phyloP scores from a whole-genome alignment of 2,329 filamentous ascomycete species.

The Cercospora citrullina region DNA sequence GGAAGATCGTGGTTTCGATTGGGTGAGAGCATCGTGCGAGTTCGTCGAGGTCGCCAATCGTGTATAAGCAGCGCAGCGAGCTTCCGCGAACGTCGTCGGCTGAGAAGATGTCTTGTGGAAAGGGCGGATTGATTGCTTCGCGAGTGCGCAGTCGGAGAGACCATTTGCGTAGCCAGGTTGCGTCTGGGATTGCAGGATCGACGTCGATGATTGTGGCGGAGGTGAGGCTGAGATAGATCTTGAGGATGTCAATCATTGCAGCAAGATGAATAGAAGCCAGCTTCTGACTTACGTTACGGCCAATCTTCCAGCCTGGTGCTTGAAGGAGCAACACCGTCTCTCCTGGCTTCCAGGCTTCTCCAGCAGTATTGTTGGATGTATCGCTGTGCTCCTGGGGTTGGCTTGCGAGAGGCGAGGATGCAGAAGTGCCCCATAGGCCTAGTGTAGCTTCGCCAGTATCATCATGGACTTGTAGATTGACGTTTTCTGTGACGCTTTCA shows the following conservation, averaged over 20 bases:
- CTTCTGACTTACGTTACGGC: constrained; percentile 32
- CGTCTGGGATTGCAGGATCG: constrained; percentile 56
- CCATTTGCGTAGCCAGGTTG: constrained; percentile 55
- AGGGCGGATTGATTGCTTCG: constrained; percentile 53
- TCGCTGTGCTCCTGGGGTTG: background rate
- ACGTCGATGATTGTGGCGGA: constrained; percentile 55
- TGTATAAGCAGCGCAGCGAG: constrained; percentile 43
- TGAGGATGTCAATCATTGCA: constrained; percentile 6
- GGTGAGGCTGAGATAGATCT: constrained; percentile 40
- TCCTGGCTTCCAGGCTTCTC: constrained; percentile 33
- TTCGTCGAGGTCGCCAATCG: constrained; percentile 48
- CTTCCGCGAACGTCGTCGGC: constrained; percentile 26
- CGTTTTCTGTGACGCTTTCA: constrained; percentile 47
- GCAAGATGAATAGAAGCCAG: background rate
- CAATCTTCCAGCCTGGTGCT: constrained; percentile 35
- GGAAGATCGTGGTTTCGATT: constrained; percentile 37
- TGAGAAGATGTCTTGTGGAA: constrained; percentile 42
- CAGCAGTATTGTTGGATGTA: constrained; percentile 6
- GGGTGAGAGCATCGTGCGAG: constrained; percentile 40
- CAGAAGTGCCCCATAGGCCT: constrained; percentile 57
- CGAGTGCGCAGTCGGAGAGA: constrained; percentile 51
- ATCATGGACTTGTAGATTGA: constrained; percentile 58
- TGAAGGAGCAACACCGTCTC: constrained; percentile 38
- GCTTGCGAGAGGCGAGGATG: constrained; percentile 33
- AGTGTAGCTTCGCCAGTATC: constrained; percentile 56